Evolutionary conservation across 495 filamentous ascomycete species (phyloP).

Genomic region (Immersiella caudata): DNA sequence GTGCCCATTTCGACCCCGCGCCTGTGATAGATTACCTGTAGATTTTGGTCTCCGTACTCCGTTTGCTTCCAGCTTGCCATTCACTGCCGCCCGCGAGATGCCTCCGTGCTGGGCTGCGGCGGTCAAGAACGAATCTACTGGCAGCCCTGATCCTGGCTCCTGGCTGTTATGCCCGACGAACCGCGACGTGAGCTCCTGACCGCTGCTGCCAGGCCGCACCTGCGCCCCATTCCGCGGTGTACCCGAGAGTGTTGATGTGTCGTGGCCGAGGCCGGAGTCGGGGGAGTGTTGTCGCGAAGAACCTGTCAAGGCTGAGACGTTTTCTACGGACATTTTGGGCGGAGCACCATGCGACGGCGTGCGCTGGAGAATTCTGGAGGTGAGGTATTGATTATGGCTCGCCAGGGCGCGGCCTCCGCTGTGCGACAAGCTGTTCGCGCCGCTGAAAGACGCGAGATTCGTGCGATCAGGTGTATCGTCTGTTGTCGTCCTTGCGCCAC

Average conservation of each 20-base stretch:
- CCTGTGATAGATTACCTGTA: constrained; percentile 30
- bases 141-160: constrained; percentile 36
- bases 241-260: constrained; percentile 31
- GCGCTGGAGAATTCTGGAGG: constrained; percentile 61
- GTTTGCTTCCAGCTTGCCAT: constrained; percentile 19
- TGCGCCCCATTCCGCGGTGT: constrained; percentile 34
- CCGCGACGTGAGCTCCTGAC: constrained; percentile 53
- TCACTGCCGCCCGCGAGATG: constrained; percentile 20
- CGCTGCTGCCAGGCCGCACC: constrained; percentile 46
- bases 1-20: constrained; percentile 18
- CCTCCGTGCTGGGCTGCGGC: constrained; percentile 22
- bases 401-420: constrained; percentile 35
- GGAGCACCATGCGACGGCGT: constrained; percentile 57
- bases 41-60: constrained; percentile 34
- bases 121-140: constrained; percentile 35
- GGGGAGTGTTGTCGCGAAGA: constrained; percentile 46
- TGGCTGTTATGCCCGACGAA: constrained; percentile 51
- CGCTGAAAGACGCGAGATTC: constrained; percentile 17
- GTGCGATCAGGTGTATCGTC: constrained; percentile 4
- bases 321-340: constrained; percentile 62
- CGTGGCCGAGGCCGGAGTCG: constrained; percentile 22
- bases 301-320: constrained; percentile 49
- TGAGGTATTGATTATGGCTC: constrained; percentile 53
- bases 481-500: background rate
- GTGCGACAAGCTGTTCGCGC: constrained; percentile 11